Conservation (phyloP, 2,329 filamentous ascomycete genomes). For the Diaporthe aspalathi region DNA sequence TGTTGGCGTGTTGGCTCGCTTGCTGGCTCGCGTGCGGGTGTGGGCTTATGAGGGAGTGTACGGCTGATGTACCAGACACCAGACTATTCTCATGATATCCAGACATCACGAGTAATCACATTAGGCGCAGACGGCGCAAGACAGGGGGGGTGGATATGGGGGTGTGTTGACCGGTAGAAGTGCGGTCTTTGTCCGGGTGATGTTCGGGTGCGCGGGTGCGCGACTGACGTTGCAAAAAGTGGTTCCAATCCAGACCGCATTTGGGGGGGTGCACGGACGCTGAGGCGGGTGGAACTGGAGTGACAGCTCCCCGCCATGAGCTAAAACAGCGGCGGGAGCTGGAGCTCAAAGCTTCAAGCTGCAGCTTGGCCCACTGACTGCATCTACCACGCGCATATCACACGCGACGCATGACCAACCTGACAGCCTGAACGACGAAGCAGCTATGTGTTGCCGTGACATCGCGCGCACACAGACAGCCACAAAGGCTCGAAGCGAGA, state of each 20-base stretch:
- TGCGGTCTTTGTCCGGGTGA: constrained; percentile 38
- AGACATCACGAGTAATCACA: constrained; percentile 36
- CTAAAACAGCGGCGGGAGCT: too few species aligned
- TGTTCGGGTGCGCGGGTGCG: constrained; percentile 35
- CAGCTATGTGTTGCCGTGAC: too few species aligned
- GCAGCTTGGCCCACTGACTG: too few species aligned
- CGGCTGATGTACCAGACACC: constrained; percentile 31
- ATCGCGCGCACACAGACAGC: neutral
- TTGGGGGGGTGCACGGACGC: constrained; percentile 6
- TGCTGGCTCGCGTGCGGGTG: neutral
- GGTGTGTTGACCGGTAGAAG: constrained; percentile 34
- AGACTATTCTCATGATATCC: constrained; percentile 31
- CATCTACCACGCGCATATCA: too few species aligned
- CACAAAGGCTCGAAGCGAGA: neutral
- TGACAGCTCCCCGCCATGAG: too few species aligned
- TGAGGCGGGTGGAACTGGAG: neutral
- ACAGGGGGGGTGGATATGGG: constrained; percentile 18
- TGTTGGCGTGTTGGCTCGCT: too few species aligned
- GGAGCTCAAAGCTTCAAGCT: neutral
- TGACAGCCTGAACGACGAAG: too few species aligned
- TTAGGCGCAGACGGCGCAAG: constrained; percentile 18
- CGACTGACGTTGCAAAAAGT: constrained; percentile 30
- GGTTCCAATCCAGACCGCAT: constrained; percentile 1
- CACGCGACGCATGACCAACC: too few species aligned
- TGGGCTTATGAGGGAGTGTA: constrained; percentile 18